These are phyloP conservation scores for Vaccinium myrtillus DNA, from an alignment of 148 eudicot genomes.

Conservation along the genomic window DNA sequence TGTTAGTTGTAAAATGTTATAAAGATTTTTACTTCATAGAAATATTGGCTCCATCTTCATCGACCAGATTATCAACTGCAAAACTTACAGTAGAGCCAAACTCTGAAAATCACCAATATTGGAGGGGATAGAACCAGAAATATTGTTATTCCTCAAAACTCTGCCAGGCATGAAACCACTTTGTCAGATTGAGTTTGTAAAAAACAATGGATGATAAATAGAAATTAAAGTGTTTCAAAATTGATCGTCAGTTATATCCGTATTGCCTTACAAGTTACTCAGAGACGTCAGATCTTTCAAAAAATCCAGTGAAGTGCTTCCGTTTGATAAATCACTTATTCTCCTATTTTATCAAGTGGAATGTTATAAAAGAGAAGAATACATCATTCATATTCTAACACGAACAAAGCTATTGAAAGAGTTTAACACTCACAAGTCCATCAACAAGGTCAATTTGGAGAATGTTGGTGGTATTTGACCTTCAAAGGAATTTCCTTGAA, in stretches of 20 bases:
- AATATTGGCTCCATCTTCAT: neutral
- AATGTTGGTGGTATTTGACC: slow-evolving; percentile 60
- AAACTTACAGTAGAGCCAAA: slow-evolving; percentile 53
- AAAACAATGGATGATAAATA: neutral
- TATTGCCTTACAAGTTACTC: slow-evolving; percentile 46
- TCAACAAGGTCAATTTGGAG: slow-evolving; percentile 43
- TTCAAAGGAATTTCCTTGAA: slow-evolving; percentile 60
- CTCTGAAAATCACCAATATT: slow-evolving; percentile 42
- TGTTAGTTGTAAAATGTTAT: neutral
- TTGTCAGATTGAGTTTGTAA: neutral
- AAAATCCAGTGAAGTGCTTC: slow-evolving; percentile 60
- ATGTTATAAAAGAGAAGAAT: neutral
- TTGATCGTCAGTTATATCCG: neutral
- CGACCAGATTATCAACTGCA: slow-evolving; percentile 2
- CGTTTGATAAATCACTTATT: slow-evolving; percentile 68
- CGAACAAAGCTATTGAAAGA: neutral
- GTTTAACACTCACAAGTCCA: slow-evolving; percentile 46
- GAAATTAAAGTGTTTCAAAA: neutral
- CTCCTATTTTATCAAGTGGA: slow-evolving; percentile 38
- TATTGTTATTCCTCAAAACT: slow-evolving; percentile 64
- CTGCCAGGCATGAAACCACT: slow-evolving; percentile 30
- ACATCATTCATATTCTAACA: neutral
- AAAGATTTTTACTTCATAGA: neutral
- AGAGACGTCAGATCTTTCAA: slow-evolving; percentile 48
- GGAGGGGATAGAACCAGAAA: slow-evolving; percentile 69